Evolutionary conservation across 805 yeast species (phyloP), one percentile per base, ranked within the genome.

Genomic region (Starmerella kuoi): DNA sequence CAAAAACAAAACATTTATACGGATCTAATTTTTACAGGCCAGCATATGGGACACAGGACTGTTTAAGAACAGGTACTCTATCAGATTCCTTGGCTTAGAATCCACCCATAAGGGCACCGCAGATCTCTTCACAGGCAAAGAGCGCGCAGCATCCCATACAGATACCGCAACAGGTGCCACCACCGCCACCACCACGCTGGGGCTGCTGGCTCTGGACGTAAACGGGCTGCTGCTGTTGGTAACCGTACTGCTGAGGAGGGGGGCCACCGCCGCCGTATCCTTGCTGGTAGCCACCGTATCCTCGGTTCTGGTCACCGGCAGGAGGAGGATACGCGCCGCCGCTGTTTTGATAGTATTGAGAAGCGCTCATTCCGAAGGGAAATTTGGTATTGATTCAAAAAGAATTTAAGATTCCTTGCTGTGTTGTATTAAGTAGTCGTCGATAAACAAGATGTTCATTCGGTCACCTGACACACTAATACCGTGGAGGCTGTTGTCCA

Each of bases 161-260:
- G 42, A 51, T 41, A 11, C 54, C 55, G 24, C 55, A 51, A 42
- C 54, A 48, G n/a, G 45, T 31, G 20, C 41, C 56, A 30, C 58
- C 56, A 18, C 52, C 55, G 27, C 54, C 52, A 17, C 52, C 50
- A 27, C 45, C 36, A 17, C 44, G 40, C 32, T 50, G 48, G 20
- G 39, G 57, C 33, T 49, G 58, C 44, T 53, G 57, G 45, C 54
- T 56, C 44, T 59, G 62, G 11, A 56, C 62, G 41, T 61, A 60
- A 18, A 57, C 58, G 8, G 62, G 63, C 55, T 58, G 62, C 46
- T 55, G 62, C 52, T 60, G 62, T 35, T 52, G 51, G 41, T 53
- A 51, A 31, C 51, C 51, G 24, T 47, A 47, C 38, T 46, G 48
- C 40, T 51, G 57, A 21, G 48, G 58, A 24, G 42, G 44, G 24